Base-by-base conservation (phyloP, 805 yeast genomes). In the Huiozyma sinensis region DNA sequence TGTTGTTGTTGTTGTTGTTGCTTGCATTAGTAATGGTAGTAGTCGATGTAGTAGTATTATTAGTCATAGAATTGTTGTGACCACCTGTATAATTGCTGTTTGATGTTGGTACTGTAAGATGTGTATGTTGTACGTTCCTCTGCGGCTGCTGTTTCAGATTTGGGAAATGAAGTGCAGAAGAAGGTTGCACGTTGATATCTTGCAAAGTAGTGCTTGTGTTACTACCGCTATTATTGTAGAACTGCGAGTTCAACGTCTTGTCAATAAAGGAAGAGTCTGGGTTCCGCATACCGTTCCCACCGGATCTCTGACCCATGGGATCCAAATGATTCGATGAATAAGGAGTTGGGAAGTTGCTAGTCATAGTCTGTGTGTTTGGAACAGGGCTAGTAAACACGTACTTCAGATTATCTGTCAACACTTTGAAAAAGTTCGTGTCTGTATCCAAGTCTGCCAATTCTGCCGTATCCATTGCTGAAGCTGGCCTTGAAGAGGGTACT, bases 291-390 rank as follows among this genome's bases (percentile, higher is more conserved):
- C n/a, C n/a, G 33, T 31, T 31, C 11, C 33, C n/a, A 31, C 7
- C 12, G 31, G 39, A n/a, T n/a, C 36, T 43, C 33, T 37, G 44
- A 9, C 32, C 40, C 33, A 33, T 34, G 1, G 36, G 29, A 39
- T 43, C 38, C n/a, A 39, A 27, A 12, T 40, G 38, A 10, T 34
- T 38, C 28, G 43, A 36, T 13, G 65, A 57, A 44, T 59, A 61
- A 1, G 66, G 66, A 0, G 66, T 61, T 31, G 66, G 66, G 29
- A 60, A 58, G 35, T 60, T 63, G 7, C 61, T 57, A 12, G 57
- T 58, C 24, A 17, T 3, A 17, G 24, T 17, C 24, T 17, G 24
- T 17, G 24, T 17, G 7, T 54, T 49, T 5, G 61, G 64, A 13
- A 57, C 36, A 2, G 64, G 64, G 45, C 64, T 59, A 39, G 58